Conservation (phyloP, 1,139 yeast species). For the Lodderomyces margitis region DNA sequence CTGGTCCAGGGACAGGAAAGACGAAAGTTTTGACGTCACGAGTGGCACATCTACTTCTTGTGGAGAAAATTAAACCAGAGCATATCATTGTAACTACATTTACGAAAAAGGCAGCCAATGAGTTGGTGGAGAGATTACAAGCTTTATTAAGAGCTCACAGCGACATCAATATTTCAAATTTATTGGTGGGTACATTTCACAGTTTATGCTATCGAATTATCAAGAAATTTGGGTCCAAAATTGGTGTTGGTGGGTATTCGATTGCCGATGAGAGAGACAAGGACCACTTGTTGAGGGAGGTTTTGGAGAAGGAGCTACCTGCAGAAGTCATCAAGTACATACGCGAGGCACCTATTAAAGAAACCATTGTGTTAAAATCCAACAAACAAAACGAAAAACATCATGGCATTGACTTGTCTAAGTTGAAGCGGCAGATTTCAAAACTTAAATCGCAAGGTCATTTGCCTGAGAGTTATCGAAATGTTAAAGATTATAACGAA, state of each 20-base stretch:
- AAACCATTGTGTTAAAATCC: slow-evolving; percentile 2
- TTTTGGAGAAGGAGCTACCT: slow-evolving; percentile 33
- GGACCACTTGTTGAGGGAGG: slow-evolving; percentile 44
- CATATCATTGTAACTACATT: slow-evolving; percentile 81
- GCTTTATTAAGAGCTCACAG: slow-evolving; percentile 33
- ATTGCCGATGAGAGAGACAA: slow-evolving; percentile 72
- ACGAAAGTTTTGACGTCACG: slow-evolving; percentile 79
- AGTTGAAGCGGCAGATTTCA: slow-evolving; percentile 47
- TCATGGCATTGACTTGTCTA: slow-evolving; percentile 35
- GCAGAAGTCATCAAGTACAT: slow-evolving; percentile 22
- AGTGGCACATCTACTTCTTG: slow-evolving; percentile 64
- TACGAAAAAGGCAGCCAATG: slow-evolving; percentile 86
- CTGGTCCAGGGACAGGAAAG: slow-evolving; percentile 92
- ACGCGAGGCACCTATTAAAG: slow-evolving; percentile 2
- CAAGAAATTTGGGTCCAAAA: slow-evolving; percentile 50
- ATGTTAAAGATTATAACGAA: slow-evolving; percentile 12
- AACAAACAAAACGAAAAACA: slow-evolving; percentile 17
- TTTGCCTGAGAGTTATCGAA: slow-evolving; percentile 33
- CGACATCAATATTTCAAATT: slow-evolving; percentile 34
- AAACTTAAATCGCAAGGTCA: slow-evolving; percentile 50
- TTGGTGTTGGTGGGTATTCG: slow-evolving; percentile 49
- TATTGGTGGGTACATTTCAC: slow-evolving; percentile 85
- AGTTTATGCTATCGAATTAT: slow-evolving; percentile 68
- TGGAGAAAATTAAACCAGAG: slow-evolving; percentile 53
- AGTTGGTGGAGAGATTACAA: slow-evolving; percentile 64